These are phyloP conservation scores for Terana coerulea DNA, from an alignment of 768 basidiomycete species.

Conservation along the genomic window DNA sequence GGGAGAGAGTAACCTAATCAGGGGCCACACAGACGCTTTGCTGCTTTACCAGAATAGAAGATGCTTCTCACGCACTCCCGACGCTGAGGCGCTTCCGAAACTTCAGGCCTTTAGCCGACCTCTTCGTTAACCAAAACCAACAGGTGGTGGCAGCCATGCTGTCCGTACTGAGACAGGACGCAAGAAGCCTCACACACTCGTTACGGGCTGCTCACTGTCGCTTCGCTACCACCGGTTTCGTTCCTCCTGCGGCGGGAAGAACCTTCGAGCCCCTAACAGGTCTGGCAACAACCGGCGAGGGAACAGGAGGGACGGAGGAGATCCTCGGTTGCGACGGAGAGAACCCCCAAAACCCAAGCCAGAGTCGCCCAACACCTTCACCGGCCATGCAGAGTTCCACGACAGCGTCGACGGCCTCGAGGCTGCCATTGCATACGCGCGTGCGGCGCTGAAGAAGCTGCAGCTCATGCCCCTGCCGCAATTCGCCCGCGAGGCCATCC, in stretches of 20 bases:
- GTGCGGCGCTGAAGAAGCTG: slow-evolving; percentile 54
- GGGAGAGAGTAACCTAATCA: neutral
- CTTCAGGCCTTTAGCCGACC: neutral
- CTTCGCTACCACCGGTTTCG: neutral
- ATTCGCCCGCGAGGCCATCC: slow-evolving; percentile 57
- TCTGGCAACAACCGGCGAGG: neutral
- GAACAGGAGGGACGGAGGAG: neutral
- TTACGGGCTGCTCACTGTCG: neutral
- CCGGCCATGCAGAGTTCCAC: slow-evolving; percentile 70
- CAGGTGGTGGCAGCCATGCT: slow-evolving; percentile 2
- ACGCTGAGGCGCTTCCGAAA: neutral
- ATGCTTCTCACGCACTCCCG: neutral
- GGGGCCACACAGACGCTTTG: neutral
- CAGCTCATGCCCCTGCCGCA: slow-evolving; percentile 79
- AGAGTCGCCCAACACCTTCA: slow-evolving; percentile 78
- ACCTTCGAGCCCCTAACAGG: slow-evolving; percentile 1
- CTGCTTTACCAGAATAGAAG: neutral
- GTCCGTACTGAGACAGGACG: neutral
- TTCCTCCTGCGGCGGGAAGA: slow-evolving; percentile 6
- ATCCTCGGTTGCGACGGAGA: neutral
- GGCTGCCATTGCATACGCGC: slow-evolving; percentile 52
- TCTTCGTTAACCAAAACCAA: neutral
- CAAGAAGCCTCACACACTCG: neutral
- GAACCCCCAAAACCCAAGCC: slow-evolving; percentile 35
- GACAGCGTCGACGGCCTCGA: slow-evolving; percentile 70